Evolutionary conservation across 2,329 filamentous ascomycete genomes (phyloP).

Genomic region (Fusarium nanum): DNA sequence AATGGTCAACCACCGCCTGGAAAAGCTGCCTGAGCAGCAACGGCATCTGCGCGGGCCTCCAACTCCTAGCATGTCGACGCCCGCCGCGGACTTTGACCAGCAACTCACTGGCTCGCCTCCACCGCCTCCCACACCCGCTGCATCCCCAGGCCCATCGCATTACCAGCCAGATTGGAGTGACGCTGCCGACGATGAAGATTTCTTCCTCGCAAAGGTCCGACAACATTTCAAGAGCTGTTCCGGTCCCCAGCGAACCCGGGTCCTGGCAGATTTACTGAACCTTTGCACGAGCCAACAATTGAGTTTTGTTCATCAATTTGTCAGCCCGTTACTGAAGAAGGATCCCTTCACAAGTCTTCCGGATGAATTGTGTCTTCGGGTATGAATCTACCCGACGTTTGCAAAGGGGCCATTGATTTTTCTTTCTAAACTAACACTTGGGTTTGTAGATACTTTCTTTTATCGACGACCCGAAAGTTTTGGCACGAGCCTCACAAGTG

Average conservation of each 20-base stretch:
- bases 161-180: constrained; percentile 78
- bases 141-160: constrained; percentile 71
- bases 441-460: constrained; percentile 85
- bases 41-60: constrained; percentile 67
- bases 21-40: constrained; percentile 60
- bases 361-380: constrained; percentile 90
- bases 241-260: constrained; percentile 79
- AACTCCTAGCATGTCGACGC: constrained; percentile 74
- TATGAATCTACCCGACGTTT: constrained; percentile 59
- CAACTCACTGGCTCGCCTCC: constrained; percentile 70
- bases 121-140: constrained; percentile 73
- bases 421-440: neutral
- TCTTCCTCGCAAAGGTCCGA: constrained; percentile 81
- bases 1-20: constrained; percentile 60
- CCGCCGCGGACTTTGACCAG: constrained; percentile 72
- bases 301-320: constrained; percentile 96
- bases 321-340: constrained; percentile 93
- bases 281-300: constrained; percentile 95
- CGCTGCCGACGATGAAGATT: constrained; percentile 83
- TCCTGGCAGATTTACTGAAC: constrained; percentile 89
- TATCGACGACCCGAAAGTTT: constrained; percentile 94
- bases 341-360: constrained; percentile 94
- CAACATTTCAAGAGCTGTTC: constrained; percentile 83
- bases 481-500: constrained; percentile 95
- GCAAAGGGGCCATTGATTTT: neutral